Evolutionary conservation across 768 basidiomycete species (phyloP), one percentile per base, ranked within the genome.

Genomic region (Phlegmacium glaucopus): DNA sequence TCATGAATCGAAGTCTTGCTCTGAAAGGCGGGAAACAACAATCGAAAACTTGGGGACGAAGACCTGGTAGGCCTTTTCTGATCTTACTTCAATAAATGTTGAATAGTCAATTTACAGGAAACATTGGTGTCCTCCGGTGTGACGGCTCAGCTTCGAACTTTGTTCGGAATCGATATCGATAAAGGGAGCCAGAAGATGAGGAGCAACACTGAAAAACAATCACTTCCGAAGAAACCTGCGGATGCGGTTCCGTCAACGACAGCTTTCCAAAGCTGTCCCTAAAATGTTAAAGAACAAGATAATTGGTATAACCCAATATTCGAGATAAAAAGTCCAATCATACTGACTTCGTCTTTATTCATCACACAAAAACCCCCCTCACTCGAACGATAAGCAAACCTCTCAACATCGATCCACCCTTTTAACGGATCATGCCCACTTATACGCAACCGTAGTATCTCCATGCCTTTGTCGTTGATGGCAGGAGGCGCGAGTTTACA

Each of bases 191-290:
- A 25, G 9, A 32, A 32, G 11, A 10, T n/a, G n/a, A n/a, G n/a
- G n/a, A n/a, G n/a, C n/a, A n/a, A n/a, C n/a, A 11, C 32, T 25
- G 11, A 16, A 40, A 40, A n/a, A 6, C 44, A 12, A 10, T 42
- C 44, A 57, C 70, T 70, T 73, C 50, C 61, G 54, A 44, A 71
- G 48, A 6, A 90, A n/a, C n/a, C n/a, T n/a, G n/a, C n/a, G n/a
- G 86, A 64, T 84, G 76, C 12, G 80, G 83, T 43, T 74, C 75
- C 9, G 90, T 70, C 1, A 59, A 58, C 0, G 69, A 63, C 9
- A 78, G 78, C 53, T 64, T 82, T 87, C 85, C 87, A 91, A 28
- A 90, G 69, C 60, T 78, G 75, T 0, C 88, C 88, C 84, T 89
- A 44, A 1, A 46, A 9, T 26, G 43, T 29, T 9, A 26, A 28